Percentiles rank a stretch among this genome's conserved stretches.
phyloP scores from a whole-genome alignment of 148 eudicot species.

The Rhododendron williamsianum region DNA sequence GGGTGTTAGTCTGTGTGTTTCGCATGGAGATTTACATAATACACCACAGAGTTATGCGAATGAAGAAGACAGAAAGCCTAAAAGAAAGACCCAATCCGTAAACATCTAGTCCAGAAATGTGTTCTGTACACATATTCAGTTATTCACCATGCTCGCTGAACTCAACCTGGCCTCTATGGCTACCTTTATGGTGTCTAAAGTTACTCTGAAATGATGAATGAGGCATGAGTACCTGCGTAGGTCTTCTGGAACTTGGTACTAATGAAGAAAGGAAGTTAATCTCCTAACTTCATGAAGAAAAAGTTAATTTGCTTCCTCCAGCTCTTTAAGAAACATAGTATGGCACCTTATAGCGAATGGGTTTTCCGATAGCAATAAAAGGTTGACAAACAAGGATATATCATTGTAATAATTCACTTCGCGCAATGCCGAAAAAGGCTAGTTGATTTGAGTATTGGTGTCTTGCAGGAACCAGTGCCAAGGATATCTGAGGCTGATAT shows the following conservation, averaged over 20 bases:
- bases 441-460: not conserved
- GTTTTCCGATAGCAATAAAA: constrained; percentile 1
- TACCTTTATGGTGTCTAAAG: not conserved
- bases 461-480: constrained; percentile 43
- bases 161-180: not conserved
- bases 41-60: not conserved
- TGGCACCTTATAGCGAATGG: not conserved
- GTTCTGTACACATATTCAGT: not conserved
- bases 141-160: constrained; percentile 2
- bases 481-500: constrained; percentile 61
- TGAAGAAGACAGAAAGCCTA: not conserved
- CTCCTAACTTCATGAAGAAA: not conserved
- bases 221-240: not conserved
- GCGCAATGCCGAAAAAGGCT: not conserved
- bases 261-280: not conserved
- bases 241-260: not conserved
- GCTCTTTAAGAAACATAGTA: not conserved
- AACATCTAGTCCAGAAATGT: not conserved
- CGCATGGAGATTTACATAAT: not conserved
- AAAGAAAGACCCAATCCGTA: not conserved
- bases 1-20: not conserved
- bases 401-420: not conserved
- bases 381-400: not conserved
- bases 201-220: not conserved
- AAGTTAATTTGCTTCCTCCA: not conserved